Conservation (phyloP, 73 alveolate species). For the Blepharisma japonicum region DNA sequence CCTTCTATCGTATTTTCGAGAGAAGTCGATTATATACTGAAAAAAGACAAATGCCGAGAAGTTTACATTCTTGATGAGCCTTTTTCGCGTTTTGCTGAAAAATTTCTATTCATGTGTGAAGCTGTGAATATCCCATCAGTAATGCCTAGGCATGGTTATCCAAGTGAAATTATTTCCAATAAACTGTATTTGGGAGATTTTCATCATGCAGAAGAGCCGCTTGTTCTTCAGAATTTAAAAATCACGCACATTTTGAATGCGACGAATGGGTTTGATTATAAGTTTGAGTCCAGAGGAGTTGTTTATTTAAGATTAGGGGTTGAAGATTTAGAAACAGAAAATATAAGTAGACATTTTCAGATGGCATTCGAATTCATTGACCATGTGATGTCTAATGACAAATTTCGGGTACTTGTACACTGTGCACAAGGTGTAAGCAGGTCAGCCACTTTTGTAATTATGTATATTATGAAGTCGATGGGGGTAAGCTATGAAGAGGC, state of each 20-base stretch:
- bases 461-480: constrained; percentile 81
- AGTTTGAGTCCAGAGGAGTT: not conserved
- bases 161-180: constrained; percentile 6
- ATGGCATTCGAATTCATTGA: constrained; percentile 17
- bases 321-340: constrained; percentile 20
- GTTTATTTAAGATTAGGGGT: not conserved
- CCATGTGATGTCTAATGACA: constrained; percentile 26
- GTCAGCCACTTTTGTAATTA: constrained; percentile 88
- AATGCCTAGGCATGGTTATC: not conserved
- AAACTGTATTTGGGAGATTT: not conserved
- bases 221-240: not conserved
- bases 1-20: too few species aligned
- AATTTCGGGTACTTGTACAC: constrained; percentile 75
- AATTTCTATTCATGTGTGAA: too few species aligned
- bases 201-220: not conserved
- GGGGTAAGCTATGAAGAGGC: constrained; percentile 80
- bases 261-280: not conserved
- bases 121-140: too few species aligned
- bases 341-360: not conserved
- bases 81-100: too few species aligned
- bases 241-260: constrained; percentile 11
- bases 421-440: constrained; percentile 93
- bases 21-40: too few species aligned
- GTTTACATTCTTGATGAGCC: too few species aligned
- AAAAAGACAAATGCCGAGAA: too few species aligned